Conservation (phyloP, 2,329 filamentous ascomycete species). For the Zymoseptoria passerinii region DNA sequence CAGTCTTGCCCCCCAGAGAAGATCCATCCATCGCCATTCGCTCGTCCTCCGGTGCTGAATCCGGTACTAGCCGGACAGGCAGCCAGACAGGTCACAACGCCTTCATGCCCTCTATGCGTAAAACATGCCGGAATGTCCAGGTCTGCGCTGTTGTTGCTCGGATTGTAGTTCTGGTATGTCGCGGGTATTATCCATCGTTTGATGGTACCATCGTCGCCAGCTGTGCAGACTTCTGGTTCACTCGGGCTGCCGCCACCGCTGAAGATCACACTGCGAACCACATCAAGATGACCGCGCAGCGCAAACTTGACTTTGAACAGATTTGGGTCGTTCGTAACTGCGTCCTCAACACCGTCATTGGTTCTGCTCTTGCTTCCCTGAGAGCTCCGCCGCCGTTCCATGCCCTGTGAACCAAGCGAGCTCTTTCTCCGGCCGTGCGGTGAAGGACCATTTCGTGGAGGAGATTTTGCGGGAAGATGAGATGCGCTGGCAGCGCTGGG, state of each 20-base stretch:
- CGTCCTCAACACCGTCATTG: slow-evolving; percentile 37
- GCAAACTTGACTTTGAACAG: slow-evolving; percentile 92
- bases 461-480: slow-evolving; percentile 70
- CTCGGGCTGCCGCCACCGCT: slow-evolving; percentile 91
- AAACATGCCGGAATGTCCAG: slow-evolving; percentile 90
- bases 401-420: slow-evolving; percentile 46
- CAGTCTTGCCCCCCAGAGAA: slow-evolving; percentile 95
- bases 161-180: slow-evolving; percentile 52
- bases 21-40: slow-evolving; percentile 91
- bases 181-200: slow-evolving; percentile 94
- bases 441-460: slow-evolving; percentile 54
- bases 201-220: slow-evolving; percentile 88
- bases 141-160: slow-evolving; percentile 53
- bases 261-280: slow-evolving; percentile 90
- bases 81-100: slow-evolving; percentile 76
- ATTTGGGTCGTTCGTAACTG: slow-evolving; percentile 55
- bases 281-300: slow-evolving; percentile 83
- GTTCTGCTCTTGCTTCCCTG: slow-evolving; percentile 46
- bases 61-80: slow-evolving; percentile 81
- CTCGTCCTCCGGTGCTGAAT: slow-evolving; percentile 80
- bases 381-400: slow-evolving; percentile 55
- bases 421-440: slow-evolving; percentile 67
- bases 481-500: slow-evolving; percentile 56
- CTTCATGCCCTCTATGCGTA: slow-evolving; percentile 89
- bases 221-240: slow-evolving; percentile 94